phyloP scores from a whole-genome alignment of 306 rosid genomes.

The Quillaja saponaria region DNA sequence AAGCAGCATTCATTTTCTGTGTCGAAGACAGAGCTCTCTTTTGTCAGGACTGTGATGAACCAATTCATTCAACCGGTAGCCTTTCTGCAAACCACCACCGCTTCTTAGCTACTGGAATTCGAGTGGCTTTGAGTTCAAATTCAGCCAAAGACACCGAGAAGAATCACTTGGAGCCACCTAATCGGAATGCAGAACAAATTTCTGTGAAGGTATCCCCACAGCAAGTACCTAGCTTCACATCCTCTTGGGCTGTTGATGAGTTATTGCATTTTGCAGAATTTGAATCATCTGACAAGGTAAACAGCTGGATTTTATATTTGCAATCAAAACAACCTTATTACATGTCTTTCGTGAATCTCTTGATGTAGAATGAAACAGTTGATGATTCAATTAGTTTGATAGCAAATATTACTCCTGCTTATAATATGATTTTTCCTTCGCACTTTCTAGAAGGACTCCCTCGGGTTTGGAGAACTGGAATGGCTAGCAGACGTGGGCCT shows the following conservation, averaged over 20 bases:
- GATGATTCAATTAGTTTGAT: no score
- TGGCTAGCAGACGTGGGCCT: constrained; percentile 81
- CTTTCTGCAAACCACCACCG: constrained; percentile 93
- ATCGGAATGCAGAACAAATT: constrained; percentile 46
- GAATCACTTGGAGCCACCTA: constrained; percentile 64
- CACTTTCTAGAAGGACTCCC: constrained; percentile 61
- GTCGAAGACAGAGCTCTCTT: constrained; percentile 96
- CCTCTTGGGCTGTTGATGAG: constrained; percentile 90
- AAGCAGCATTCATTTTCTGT: constrained; percentile 93
- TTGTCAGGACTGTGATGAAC: constrained; percentile 93
- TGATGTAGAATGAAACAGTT: no score
- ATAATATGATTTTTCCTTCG: neutral
- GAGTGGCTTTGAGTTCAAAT: constrained; percentile 66
- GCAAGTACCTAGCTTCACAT: constrained; percentile 51
- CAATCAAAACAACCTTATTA: neutral
- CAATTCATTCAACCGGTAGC: constrained; percentile 70
- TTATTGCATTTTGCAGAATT: constrained; percentile 67
- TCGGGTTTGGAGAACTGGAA: constrained; percentile 86
- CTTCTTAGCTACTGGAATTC: constrained; percentile 88
- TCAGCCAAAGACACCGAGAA: constrained; percentile 59
- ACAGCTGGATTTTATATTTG: neutral
- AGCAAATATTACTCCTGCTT: neutral
- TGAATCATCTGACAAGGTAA: constrained; percentile 70
- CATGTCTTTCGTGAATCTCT: neutral
- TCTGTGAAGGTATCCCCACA: constrained; percentile 49